A percentile compares a stretch with the other conserved stretches of the same genome.
phyloP scores from a whole-genome alignment of 768 basidiomycete species.

The Ramaria sp. region DNA sequence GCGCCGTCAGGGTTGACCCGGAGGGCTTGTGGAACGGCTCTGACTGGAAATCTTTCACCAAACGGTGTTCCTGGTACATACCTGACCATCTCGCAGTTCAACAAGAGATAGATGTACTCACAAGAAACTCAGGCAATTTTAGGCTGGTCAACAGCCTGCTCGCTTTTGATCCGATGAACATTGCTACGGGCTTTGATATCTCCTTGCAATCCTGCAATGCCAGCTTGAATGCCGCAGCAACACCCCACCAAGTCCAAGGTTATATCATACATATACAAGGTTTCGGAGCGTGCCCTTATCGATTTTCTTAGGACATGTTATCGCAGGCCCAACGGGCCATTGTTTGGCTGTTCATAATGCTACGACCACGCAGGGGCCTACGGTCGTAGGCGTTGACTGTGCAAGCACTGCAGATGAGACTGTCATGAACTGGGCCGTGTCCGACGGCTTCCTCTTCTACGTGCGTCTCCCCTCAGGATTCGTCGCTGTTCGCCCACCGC shows the following conservation, averaged over 20 bases:
- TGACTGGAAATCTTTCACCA: neutral
- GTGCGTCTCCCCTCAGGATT: neutral
- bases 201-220: neutral
- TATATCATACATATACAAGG: neutral
- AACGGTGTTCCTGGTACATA: neutral
- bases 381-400: neutral
- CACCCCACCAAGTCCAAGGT: no score
- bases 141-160: neutral
- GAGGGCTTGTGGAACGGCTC: neutral
- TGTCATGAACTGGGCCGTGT: neutral
- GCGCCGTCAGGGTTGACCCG: neutral
- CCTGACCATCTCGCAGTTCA: neutral
- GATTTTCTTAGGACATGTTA: neutral
- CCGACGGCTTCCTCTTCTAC: neutral
- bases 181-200: neutral
- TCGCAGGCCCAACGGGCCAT: neutral
- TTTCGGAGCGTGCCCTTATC: neutral
- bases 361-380: neutral
- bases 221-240: no score
- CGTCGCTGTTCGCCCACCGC: neutral
- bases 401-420: neutral
- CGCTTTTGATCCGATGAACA: slow-evolving; percentile 1
- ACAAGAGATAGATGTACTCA: neutral
- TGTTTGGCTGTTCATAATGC: slow-evolving; percentile 2
- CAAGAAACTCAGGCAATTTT: neutral